These are phyloP conservation scores for Yamadazyma paraphyllophila DNA, from an alignment of 805 yeast species.

Conservation along the genomic window DNA sequence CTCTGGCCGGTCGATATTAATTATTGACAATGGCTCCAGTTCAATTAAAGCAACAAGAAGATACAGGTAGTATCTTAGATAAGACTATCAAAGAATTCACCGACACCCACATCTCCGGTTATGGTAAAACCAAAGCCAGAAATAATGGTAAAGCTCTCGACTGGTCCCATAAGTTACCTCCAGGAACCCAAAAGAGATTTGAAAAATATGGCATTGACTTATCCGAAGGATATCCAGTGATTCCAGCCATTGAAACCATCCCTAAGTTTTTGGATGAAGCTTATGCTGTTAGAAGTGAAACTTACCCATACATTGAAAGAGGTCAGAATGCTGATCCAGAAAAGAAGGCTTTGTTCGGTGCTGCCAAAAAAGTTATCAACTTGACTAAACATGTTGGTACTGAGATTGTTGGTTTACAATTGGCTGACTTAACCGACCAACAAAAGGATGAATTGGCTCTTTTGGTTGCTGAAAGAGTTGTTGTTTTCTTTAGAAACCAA, in stretches of 20 bases:
- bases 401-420: constrained; percentile 29
- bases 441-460: constrained; percentile 30
- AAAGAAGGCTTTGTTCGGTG: constrained; percentile 27
- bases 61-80: constrained; percentile 5
- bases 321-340: constrained; percentile 32
- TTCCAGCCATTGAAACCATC: constrained; percentile 20
- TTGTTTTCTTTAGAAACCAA: constrained; percentile 31
- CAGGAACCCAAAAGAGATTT: constrained; percentile 21
- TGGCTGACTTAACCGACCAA: constrained; percentile 23
- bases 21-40: constrained; percentile 12
- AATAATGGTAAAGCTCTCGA: constrained; percentile 6
- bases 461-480: constrained; percentile 28
- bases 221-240: constrained; percentile 26
- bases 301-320: constrained; percentile 24
- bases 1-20: background rate
- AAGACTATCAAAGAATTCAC: constrained; percentile 14
- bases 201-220: constrained; percentile 25
- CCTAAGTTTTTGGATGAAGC: constrained; percentile 32
- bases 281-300: constrained; percentile 20
- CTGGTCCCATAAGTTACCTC: constrained; percentile 21
- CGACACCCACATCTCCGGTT: constrained; percentile 10
- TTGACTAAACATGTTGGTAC: constrained; percentile 26
- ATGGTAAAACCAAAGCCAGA: constrained; percentile 29
- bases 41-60: constrained; percentile 1
- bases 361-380: constrained; percentile 27